Conservation (phyloP, 140 eudicot genomes). For the Anethum foeniculum region DNA sequence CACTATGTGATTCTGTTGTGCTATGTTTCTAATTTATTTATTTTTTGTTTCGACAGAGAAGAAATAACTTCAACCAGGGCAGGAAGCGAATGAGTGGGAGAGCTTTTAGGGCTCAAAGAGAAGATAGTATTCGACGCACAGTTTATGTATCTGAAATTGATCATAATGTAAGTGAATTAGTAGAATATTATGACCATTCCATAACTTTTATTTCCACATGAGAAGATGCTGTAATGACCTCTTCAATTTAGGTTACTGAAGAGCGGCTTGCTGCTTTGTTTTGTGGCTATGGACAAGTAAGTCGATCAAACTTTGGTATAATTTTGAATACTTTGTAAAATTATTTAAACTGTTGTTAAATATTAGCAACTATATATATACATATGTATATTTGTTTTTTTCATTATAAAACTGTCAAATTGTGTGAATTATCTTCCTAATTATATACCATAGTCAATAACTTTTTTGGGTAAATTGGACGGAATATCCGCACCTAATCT, state of each 20-base stretch:
- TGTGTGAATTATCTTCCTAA: not conserved
- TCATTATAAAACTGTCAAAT: not conserved
- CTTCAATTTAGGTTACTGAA: conserved; percentile 59
- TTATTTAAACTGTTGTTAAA: not conserved
- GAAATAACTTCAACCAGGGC: conserved; percentile 59
- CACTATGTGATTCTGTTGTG: not conserved
- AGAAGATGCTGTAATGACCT: conserved; percentile 8
- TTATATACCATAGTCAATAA: not conserved
- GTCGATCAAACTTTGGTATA: conserved; percentile 11
- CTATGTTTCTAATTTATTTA: not conserved
- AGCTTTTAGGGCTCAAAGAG: conserved; percentile 76
- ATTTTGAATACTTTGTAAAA: not conserved
- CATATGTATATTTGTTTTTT: not conserved
- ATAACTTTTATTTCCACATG: not conserved
- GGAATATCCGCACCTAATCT: not conserved
- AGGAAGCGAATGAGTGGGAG: conserved; percentile 68
- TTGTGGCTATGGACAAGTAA: conserved; percentile 83
- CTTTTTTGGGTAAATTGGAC: not conserved
- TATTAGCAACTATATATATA: not conserved
- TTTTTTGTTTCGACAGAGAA: conserved; percentile 42
- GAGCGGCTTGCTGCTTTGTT: conserved; percentile 89
- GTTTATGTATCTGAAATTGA: conserved; percentile 92
- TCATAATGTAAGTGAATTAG: conserved; percentile 61
- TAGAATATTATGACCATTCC: not conserved
- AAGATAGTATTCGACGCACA: conserved; percentile 89